phyloP scores from a whole-genome alignment of 75 land plant species.

The Picea sitchensis region DNA sequence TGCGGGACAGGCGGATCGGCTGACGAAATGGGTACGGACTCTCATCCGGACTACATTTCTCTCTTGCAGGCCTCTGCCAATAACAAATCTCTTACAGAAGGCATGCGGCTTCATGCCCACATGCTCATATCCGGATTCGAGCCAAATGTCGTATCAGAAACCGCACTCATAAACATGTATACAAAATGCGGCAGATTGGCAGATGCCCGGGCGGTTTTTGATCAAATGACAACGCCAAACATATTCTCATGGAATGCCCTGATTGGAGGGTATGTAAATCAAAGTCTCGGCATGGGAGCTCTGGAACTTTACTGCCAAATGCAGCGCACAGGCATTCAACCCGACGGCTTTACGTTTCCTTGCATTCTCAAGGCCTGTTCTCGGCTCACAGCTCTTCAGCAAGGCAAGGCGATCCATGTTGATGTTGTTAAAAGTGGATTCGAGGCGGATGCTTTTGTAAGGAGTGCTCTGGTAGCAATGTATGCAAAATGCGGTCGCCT shows the following conservation, averaged over 20 bases:
- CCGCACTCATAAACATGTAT: no score
- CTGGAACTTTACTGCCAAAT: conserved; percentile 16
- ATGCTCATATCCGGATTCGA: no score
- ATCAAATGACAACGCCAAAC: neutral
- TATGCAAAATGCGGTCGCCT: neutral
- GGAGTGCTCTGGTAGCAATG: conserved; percentile 14
- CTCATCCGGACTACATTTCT: no score
- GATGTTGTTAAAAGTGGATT: conserved; percentile 14
- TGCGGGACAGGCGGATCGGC: no score
- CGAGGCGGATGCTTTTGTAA: conserved; percentile 11
- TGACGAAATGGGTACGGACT: no score
- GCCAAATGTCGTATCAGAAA: no score
- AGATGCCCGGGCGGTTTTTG: conserved; percentile 5
- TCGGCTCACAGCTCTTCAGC: conserved; percentile 1
- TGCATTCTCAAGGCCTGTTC: conserved; percentile 32
- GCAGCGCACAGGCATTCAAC: neutral
- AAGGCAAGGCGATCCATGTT: conserved; percentile 23
- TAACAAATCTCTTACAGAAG: no score
- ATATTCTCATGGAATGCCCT: conserved; percentile 12
- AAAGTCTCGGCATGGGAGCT: conserved; percentile 8
- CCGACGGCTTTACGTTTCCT: conserved; percentile 27
- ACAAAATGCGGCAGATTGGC: conserved; percentile 6
- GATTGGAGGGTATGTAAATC: conserved; percentile 12
- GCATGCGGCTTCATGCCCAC: no score
- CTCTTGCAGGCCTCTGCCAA: no score